Conservation (phyloP, 176 grass and related monocot species). For the Pontederia crassipes region DNA sequence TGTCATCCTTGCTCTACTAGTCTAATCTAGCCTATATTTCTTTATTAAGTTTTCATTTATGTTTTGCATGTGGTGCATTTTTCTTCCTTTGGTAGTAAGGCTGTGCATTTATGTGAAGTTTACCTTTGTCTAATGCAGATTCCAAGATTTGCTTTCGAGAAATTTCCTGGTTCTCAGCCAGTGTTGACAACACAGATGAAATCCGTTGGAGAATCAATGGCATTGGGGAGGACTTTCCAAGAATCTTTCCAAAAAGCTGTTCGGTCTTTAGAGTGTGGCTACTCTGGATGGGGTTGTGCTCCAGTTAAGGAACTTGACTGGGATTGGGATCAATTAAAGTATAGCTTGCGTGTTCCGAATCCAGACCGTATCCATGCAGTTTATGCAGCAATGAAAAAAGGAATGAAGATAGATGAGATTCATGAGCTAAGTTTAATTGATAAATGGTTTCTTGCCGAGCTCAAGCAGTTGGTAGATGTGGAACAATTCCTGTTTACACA, state of each 20-base stretch:
- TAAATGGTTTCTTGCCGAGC: slow-evolving; percentile 82
- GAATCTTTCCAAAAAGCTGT: slow-evolving; percentile 98
- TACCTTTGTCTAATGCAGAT: slow-evolving; percentile 49
- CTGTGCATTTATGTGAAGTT: too few species aligned
- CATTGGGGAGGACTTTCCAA: slow-evolving; percentile 86
- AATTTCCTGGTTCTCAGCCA: slow-evolving; percentile 94
- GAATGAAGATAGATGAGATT: slow-evolving; percentile 81
- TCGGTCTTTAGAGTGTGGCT: slow-evolving; percentile 79
- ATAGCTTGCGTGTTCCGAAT: slow-evolving; percentile 78
- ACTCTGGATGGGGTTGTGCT: slow-evolving; percentile 89
- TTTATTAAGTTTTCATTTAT: neutral
- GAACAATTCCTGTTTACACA: slow-evolving; percentile 53
- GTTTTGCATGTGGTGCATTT: neutral
- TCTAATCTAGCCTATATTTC: neutral
- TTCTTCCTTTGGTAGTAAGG: neutral
- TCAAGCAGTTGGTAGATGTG: slow-evolving; percentile 73
- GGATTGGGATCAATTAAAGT: slow-evolving; percentile 96
- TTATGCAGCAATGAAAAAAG: slow-evolving; percentile 89
- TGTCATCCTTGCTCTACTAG: neutral
- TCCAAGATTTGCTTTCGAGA: slow-evolving; percentile 98
- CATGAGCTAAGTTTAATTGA: slow-evolving; percentile 86
- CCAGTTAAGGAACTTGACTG: slow-evolving; percentile 85
- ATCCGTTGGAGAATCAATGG: slow-evolving; percentile 96
- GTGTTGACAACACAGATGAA: slow-evolving; percentile 98
- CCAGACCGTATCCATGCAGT: slow-evolving; percentile 92